Evolutionary conservation across 208 protist genomes (phyloP), one percentile per base, ranked within the genome.

Genomic region (Crithidia thermophila): DNA sequence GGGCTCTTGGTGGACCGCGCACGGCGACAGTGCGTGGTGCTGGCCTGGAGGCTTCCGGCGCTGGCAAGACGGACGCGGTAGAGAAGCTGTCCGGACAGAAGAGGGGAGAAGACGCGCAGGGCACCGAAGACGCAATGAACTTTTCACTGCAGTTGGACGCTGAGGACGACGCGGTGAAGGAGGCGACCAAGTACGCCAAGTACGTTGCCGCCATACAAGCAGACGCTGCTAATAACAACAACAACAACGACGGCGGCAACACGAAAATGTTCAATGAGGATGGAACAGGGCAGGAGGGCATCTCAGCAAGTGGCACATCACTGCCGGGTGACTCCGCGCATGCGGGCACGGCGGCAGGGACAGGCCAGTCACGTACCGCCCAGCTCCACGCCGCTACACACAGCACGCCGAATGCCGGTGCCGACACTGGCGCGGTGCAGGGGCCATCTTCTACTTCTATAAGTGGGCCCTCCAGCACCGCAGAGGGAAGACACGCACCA

Each of bases 131-230:
- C 28, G 23, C 25, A 8, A 3, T 21, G 1, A 50, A 28, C 30
- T 67, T 85, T 5, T 51, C 83, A 11, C 33, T 91, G 49, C 60
- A 81, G 69, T 62, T 90, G 52, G 79, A 94, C 56, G 50, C 45
- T 21, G 70, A 84, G 13, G 82, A 91, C 40, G 82, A 77, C 11
- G 88, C 84, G 45, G 79, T 94, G 40, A 68, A 52, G 57, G 84
- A 89, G 80, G 84, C 84, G n/a, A 90, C 66, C 36, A 81, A 81
- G 60, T 79, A 89, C 58, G 82, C 84, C 8, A 67, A 47, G 27
- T 40, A 51, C 8, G 25, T 83, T 21, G 60, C 61, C 9, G 69
- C 62, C n/a, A 21, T 75, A 16, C 63, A 77, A 28, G 61, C 78
- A 6, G 61, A 57, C 3, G 60, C 75, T 0, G 47, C 27, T 2